Conservation (phyloP, 2,329 filamentous ascomycete genomes). For the Trichoderma harzianum region DNA sequence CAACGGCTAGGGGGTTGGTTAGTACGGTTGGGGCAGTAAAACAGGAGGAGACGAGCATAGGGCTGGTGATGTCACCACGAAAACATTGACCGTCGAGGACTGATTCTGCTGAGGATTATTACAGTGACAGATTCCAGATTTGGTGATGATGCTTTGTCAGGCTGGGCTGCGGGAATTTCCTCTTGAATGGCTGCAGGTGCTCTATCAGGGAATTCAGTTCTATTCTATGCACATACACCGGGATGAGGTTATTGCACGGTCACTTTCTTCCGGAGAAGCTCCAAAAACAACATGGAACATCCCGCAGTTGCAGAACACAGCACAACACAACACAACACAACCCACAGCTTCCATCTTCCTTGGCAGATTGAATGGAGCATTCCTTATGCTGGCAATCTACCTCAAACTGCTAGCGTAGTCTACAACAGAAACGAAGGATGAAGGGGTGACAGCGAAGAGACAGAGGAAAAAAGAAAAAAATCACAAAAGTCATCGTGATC, state of each 20-base stretch:
- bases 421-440: background rate
- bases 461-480: too few species aligned
- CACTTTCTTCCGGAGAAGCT: too few species aligned
- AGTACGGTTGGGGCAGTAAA: background rate
- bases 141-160: background rate
- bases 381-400: background rate
- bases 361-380: background rate
- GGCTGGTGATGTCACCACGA: conserved; percentile 5
- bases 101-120: too few species aligned
- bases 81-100: too few species aligned
- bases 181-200: too few species aligned
- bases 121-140: too few species aligned
- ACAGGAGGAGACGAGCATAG: background rate
- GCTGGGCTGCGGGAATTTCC: background rate
- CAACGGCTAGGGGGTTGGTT: background rate
- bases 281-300: background rate
- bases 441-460: background rate
- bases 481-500: background rate
- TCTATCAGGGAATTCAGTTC: too few species aligned
- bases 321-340: background rate
- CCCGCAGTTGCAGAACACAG: too few species aligned
- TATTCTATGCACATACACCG: background rate
- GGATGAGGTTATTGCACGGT: too few species aligned
- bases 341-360: background rate
- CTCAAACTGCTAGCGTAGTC: background rate